phyloP scores from a whole-genome alignment of 306 rosid genomes.

The Corylus heterophylla region DNA sequence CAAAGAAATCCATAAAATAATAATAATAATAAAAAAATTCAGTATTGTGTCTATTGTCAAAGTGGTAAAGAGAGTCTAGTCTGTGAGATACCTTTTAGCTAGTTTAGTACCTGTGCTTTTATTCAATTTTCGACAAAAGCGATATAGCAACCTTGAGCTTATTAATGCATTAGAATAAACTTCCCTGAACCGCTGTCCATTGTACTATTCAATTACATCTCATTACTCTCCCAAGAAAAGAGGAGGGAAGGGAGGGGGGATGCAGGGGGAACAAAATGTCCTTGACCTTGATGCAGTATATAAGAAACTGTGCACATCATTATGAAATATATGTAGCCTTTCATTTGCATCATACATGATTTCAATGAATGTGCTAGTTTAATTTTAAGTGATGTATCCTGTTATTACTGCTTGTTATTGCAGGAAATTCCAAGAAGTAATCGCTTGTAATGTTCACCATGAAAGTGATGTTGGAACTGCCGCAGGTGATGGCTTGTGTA shows the following conservation, averaged over 20 bases:
- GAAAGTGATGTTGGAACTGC: conserved; percentile 28
- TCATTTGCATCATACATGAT: too few species aligned
- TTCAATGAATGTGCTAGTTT: not conserved
- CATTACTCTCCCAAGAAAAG: too few species aligned
- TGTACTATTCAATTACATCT: too few species aligned
- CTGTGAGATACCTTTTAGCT: not conserved
- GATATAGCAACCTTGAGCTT: not conserved
- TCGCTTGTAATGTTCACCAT: conserved; percentile 26
- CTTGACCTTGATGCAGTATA: too few species aligned
- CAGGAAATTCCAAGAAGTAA: conserved; percentile 64
- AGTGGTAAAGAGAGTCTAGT: not conserved
- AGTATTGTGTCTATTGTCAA: not conserved
- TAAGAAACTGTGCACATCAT: too few species aligned
- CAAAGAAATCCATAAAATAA: not conserved
- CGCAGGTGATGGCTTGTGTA: conserved; percentile 38
- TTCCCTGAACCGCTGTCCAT: too few species aligned
- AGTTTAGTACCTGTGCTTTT: not conserved
- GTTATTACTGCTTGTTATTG: conserved; percentile 7
- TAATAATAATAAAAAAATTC: not conserved
- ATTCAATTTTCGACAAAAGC: not conserved
- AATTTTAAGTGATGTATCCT: not conserved
- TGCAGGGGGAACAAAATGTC: too few species aligned
- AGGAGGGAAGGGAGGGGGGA: too few species aligned
- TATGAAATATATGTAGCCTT: too few species aligned
- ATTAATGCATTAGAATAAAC: not conserved